Evolutionary conservation across 257 asterid species (phyloP), one percentile per base, ranked within the genome.

Genomic region (Salvia splendens): DNA sequence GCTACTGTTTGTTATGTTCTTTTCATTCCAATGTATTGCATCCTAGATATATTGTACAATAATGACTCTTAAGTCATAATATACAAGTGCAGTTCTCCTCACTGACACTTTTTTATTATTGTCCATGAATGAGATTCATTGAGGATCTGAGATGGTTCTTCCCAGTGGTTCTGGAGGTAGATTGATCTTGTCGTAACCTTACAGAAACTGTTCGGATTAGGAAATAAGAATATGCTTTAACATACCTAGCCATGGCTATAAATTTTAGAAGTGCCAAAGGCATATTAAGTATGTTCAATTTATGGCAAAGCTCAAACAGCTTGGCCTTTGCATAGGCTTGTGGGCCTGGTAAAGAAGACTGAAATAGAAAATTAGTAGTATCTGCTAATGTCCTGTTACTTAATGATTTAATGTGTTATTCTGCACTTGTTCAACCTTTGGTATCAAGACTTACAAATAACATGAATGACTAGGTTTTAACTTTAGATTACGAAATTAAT

Each of bases 121-220:
- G 51, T 35, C 67, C 70, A 49, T 71, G 38, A 52, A 57, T 28
- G 33, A 64, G 47, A 67, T 63, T 67, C 50, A 33, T 42, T 62
- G 15, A 7, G 77, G 78, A 57, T 79, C 74, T 69, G 79, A 73
- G 33, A 68, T 69, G 50, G 80, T 52, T 68, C 81, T 72, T 62
- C 61, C 71, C 60, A 62, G 32, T 65, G 71, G 72, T 45, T 74
- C 28, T 15, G 72, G 73, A 11, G 30, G 64, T 63, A 48, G 12
- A 42, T 66, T 47, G 61, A 28, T 64, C 73, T 73, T 70, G 64
- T 49, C 6, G 40, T 55, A 51, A 59, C 58, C 58, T 66, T 61
- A 72, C 55, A 71, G 38, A 59, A 73, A 55, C 76, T 73, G 63
- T 28, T 10, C 3, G 17, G 33, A 57, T 56, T 28, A 56, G 43